Percentiles rank a stretch among this genome's conserved stretches.
These are phyloP conservation scores for Piper longum DNA, from an alignment of 164 flowering plant species.

Conservation along the genomic window DNA sequence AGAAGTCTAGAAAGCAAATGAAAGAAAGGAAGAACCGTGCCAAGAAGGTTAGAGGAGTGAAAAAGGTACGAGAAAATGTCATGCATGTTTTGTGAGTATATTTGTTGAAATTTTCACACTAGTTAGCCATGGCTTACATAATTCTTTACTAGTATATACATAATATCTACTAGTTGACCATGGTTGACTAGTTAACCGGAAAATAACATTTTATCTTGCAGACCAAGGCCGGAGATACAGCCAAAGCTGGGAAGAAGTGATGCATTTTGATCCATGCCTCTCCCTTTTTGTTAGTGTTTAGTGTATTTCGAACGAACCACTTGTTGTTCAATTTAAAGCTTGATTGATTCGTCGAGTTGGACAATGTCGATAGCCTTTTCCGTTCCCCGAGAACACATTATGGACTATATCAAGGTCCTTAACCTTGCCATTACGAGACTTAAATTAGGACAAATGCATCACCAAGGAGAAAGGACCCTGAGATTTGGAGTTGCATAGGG, in stretches of 20 bases:
- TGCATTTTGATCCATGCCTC: neutral
- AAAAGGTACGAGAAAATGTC: conserved; percentile 13
- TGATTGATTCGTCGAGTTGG: conserved; percentile 39
- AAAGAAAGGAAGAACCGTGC: conserved; percentile 26
- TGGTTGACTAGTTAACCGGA: neutral
- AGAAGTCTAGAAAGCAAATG: conserved; percentile 22
- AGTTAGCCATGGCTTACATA: no score
- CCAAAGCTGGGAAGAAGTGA: conserved; percentile 5
- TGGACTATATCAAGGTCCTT: conserved; percentile 61
- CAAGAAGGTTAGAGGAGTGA: conserved; percentile 19
- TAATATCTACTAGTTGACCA: no score
- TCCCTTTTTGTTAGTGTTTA: neutral
- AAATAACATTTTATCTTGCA: neutral
- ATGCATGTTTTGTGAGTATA: no score
- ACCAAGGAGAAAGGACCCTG: conserved; percentile 67
- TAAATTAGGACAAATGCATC: conserved; percentile 46
- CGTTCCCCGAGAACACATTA: conserved; percentile 66
- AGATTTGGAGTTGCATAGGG: conserved; percentile 63
- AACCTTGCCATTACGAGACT: conserved; percentile 49
- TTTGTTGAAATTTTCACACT: no score
- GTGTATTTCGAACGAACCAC: neutral
- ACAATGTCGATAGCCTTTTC: conserved; percentile 45
- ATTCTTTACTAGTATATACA: neutral
- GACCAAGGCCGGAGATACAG: conserved; percentile 6
- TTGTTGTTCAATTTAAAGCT: neutral